Evolutionary conservation across 306 rosid genomes (phyloP), one percentile per base, ranked within the genome.

Genomic region (Prunus mume): DNA sequence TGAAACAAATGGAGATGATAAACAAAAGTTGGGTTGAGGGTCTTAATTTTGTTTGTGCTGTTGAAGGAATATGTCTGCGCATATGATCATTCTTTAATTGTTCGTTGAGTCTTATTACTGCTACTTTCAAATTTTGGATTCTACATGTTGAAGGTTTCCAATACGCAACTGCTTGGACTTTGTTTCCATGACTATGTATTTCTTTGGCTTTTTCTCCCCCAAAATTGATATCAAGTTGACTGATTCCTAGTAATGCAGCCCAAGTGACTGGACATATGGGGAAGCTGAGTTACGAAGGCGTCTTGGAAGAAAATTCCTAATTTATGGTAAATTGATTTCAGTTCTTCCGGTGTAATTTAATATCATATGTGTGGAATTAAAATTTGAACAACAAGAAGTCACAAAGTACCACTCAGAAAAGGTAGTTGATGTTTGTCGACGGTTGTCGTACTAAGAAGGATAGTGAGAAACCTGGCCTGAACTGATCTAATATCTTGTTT

Each of bases 201-300:
- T 27, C 47, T 72, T 63, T 38, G 46, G 82, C 24, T 54, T 77
- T 82, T 75, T 82, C 5, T 41, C 28, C 6, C 18, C 17, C 17
- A 57, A 51, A 79, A 71, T 57, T 77, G 18, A 55, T 62, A 46
- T 73, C 28, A 22, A 67, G 70, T 73, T 78, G 57, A 83, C 88
- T 83, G 73, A 80, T 82, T 56, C 62, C 43, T 79, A 74, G 78
- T 86, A 65, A 47, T 81, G 84, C 89, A 95, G 98, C 91, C 87
- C 96, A 62, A 88, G 86, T 75, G 98, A 95, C 74, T 95, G 98
- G 98, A 88, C 86, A 5, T 95, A 95, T 69, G 90, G 84, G 38
- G 97, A 95, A 86, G 90, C 90, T 20, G 97, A 95, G 83, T 79
- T 92, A 78, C 86, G 87, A 80, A 86, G 76, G 85, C 96, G 88